Evolutionary conservation across 306 rosid species (phyloP), one percentile per base, ranked within the genome.

Genomic region (Elaeagnus macrophylla): DNA sequence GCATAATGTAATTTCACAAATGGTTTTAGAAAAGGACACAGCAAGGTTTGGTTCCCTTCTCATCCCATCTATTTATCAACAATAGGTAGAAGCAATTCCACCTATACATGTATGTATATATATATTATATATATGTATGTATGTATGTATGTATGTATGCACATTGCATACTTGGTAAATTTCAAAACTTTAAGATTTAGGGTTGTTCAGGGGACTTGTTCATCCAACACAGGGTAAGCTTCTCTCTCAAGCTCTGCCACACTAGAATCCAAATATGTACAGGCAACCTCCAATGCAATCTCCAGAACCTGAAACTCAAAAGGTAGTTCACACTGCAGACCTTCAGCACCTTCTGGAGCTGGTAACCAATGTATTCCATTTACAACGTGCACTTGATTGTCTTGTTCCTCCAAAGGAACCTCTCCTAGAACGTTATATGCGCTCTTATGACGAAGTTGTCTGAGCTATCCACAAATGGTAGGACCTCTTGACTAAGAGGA

Each of bases 231-330:
- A 55, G 99, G 99, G 75, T 93, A 93, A 44, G 96, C 99, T 48
- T 69, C 81, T 69, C 76, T 79, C 81, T 91, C 99, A 54, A 91
- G 96, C 67, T 82, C 93, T 13, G 87, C 85, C 72, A 87, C 99
- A 64, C 53, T 77, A 4, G 89, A 78, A 72, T 87, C 96, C 60
- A 91, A 72, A 67, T 61, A 80, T 3, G 77, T 82, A 70, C 99
- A 91, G 25, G 87, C 93, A 75, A 74, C 95, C 73, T 91, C 99
- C 56, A 91, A 74, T 10, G 95, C 99, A 71, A 82, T 75, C 81
- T 91, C 99, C 54, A 91, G 84, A 73, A 91, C 99, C 67, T 87
- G 99, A 77, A 91, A 91, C 68, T 87, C 99, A 13, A 91, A 91
- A 0, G 99, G 96, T 60, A 91, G 95, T 75, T 91, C 96, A 50